phyloP scores from a whole-genome alignment of 805 yeast genomes.

The Teunomyces tritomae region DNA sequence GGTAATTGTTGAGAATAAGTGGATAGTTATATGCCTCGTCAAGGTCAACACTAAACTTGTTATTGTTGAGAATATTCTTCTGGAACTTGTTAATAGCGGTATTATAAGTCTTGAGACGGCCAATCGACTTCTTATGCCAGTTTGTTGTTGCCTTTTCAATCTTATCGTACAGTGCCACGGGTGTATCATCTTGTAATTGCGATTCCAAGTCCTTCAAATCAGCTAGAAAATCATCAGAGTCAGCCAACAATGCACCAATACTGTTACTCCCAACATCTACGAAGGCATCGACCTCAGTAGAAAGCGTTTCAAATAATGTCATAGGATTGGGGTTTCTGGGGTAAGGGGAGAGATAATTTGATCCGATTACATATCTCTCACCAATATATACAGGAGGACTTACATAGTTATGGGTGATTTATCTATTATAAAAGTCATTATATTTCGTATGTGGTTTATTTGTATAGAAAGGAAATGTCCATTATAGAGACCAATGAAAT shows the following conservation, averaged over 20 bases:
- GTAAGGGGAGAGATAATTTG: slow-evolving; percentile 4
- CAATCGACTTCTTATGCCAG: slow-evolving; percentile 40
- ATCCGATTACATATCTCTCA: not conserved
- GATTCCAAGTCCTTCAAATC: slow-evolving; percentile 25
- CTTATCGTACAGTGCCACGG: not conserved
- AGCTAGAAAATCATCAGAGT: slow-evolving; percentile 20
- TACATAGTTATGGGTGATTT: no score
- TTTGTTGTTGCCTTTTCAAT: slow-evolving; percentile 16
- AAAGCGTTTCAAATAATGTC: slow-evolving; percentile 23
- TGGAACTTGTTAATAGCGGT: slow-evolving; percentile 31
- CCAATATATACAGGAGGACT: not conserved
- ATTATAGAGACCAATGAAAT: no score
- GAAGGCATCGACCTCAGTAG: slow-evolving; percentile 24
- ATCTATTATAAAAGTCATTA: no score
- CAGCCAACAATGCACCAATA: slow-evolving; percentile 17
- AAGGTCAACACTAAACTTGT: slow-evolving; percentile 28
- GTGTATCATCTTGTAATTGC: slow-evolving; percentile 14
- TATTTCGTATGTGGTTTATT: no score
- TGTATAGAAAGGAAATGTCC: no score
- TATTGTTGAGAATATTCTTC: slow-evolving; percentile 29
- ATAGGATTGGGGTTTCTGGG: slow-evolving; percentile 9
- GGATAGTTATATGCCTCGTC: slow-evolving; percentile 44
- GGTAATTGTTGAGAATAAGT: slow-evolving; percentile 26
- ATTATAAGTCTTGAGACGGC: slow-evolving; percentile 33
- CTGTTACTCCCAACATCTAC: slow-evolving; percentile 20